A percentile compares a stretch with the other conserved stretches of the same genome.
These are phyloP conservation scores for Pascua guehoae DNA, from an alignment of 1,284 basidiomycete genomes.

Conservation along the genomic window DNA sequence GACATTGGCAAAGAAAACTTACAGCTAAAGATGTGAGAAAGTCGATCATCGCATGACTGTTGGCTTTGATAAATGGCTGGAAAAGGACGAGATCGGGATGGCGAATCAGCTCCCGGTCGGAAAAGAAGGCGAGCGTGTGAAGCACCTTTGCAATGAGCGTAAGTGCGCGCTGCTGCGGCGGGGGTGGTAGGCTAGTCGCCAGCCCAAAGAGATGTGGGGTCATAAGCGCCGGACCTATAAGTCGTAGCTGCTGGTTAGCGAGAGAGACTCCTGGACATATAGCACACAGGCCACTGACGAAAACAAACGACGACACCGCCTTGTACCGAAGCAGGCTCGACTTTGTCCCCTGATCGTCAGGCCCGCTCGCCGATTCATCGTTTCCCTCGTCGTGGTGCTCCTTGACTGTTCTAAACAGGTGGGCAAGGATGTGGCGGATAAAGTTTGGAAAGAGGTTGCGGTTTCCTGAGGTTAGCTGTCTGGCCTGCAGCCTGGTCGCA, in stretches of 20 bases:
- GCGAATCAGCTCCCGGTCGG: constrained; percentile 19
- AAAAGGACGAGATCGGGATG: constrained; percentile 25
- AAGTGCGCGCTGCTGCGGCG: constrained; percentile 19
- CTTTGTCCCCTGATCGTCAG: background rate
- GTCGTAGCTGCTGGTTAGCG: constrained; percentile 24
- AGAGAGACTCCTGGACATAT: background rate
- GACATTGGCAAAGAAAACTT: constrained; percentile 9
- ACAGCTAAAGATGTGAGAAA: constrained; percentile 22
- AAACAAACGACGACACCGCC: constrained; percentile 37
- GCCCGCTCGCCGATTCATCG: constrained; percentile 10
- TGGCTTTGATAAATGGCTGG: constrained; percentile 21
- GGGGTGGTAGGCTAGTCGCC: constrained; percentile 17
- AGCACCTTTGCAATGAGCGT: constrained; percentile 33
- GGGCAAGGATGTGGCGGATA: constrained; percentile 24
- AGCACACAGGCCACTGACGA: constrained; percentile 12
- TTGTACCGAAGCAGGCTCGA: constrained; percentile 23
- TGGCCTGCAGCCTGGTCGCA: constrained; percentile 10
- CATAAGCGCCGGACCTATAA: constrained; percentile 37
- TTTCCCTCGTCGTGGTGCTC: constrained; percentile 22
- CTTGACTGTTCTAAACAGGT: constrained; percentile 25
- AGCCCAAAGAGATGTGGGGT: constrained; percentile 34
- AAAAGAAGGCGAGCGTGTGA: constrained; percentile 35
- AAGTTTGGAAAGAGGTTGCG: constrained; percentile 28
- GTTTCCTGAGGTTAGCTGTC: background rate
- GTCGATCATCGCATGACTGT: constrained; percentile 27